phyloP scores from a whole-genome alignment of 768 basidiomycete species.

The Mycena albidolilacea region DNA sequence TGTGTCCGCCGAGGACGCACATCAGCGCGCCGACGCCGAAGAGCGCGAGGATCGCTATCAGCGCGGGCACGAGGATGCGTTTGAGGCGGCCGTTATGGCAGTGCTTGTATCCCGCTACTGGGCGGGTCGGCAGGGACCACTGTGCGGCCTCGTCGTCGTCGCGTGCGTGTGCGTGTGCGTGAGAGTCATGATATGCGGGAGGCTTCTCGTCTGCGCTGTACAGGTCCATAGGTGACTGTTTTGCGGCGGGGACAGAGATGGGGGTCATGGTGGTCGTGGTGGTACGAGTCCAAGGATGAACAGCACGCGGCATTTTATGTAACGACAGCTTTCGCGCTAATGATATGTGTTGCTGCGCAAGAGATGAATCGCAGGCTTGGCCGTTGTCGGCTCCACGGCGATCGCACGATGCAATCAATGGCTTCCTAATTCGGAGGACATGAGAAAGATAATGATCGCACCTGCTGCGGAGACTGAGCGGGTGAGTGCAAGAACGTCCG shows the following conservation, averaged over 20 bases:
- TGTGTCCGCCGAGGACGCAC: constrained; percentile 34
- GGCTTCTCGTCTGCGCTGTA: constrained; percentile 26
- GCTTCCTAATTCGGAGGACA: too few relatives aligned
- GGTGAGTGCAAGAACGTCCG: too few relatives aligned
- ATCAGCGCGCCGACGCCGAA: constrained; percentile 50
- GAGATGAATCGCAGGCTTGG: too few relatives aligned
- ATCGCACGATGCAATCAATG: too few relatives aligned
- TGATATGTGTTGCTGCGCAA: background rate
- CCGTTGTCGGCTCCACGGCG: too few relatives aligned
- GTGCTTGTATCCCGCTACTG: constrained; percentile 42
- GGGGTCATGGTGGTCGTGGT: constrained; percentile 19
- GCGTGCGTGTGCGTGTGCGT: constrained; percentile 14
- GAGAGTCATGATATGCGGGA: constrained; percentile 19
- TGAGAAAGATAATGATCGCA: too few relatives aligned
- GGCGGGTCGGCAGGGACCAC: constrained; percentile 19
- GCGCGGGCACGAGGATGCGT: constrained; percentile 53
- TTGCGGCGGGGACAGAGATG: constrained; percentile 28
- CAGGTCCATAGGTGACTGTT: constrained; percentile 28
- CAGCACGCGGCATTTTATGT: constrained; percentile 6
- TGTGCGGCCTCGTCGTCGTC: constrained; percentile 4
- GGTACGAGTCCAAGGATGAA: constrained; percentile 14
- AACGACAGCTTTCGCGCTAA: background rate
- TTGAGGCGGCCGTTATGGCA: constrained; percentile 52
- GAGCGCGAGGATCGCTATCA: constrained; percentile 50
- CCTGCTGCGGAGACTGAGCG: too few relatives aligned